phyloP scores from a whole-genome alignment of 2,329 filamentous ascomycete genomes.

The Microcera coccophila region DNA sequence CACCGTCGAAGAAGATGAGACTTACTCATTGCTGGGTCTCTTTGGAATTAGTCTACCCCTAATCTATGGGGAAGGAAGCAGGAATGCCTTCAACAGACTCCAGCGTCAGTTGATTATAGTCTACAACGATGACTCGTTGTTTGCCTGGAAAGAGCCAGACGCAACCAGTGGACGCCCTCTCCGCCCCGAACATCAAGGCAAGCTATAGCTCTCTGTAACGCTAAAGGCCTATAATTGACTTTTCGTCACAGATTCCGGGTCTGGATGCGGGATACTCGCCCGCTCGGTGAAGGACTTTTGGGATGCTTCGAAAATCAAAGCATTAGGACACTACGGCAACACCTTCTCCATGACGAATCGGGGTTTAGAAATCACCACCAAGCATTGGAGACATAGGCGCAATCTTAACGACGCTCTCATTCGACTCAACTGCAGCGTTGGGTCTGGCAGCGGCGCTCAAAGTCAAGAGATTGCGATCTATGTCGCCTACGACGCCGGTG shows the following conservation, averaged over 20 bases:
- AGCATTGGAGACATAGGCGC: slow-evolving; percentile 1
- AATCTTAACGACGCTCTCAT: background rate
- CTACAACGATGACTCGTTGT: slow-evolving; percentile 1
- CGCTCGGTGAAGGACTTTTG: slow-evolving; percentile 1
- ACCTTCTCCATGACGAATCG: slow-evolving; percentile 3
- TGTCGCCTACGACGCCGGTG: background rate
- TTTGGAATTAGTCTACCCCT: background rate
- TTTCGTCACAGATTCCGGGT: background rate
- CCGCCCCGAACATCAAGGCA: background rate
- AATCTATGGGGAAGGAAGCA: background rate
- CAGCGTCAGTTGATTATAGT: background rate
- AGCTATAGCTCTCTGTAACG: background rate
- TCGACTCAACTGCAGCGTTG: background rate
- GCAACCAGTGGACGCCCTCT: background rate
- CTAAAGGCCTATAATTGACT: background rate
- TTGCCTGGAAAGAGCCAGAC: background rate
- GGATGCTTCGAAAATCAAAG: slow-evolving; percentile 2
- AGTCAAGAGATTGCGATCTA: background rate
- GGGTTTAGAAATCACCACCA: slow-evolving; percentile 1
- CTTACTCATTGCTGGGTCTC: background rate
- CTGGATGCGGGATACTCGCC: slow-evolving; percentile 1
- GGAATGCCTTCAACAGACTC: background rate
- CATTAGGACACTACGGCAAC: slow-evolving; percentile 1
- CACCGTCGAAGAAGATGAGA: slow-evolving; percentile 1
- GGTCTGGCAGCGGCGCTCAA: background rate